phyloP scores from a whole-genome alignment of 140 eudicot species.

The Anethum foeniculum region DNA sequence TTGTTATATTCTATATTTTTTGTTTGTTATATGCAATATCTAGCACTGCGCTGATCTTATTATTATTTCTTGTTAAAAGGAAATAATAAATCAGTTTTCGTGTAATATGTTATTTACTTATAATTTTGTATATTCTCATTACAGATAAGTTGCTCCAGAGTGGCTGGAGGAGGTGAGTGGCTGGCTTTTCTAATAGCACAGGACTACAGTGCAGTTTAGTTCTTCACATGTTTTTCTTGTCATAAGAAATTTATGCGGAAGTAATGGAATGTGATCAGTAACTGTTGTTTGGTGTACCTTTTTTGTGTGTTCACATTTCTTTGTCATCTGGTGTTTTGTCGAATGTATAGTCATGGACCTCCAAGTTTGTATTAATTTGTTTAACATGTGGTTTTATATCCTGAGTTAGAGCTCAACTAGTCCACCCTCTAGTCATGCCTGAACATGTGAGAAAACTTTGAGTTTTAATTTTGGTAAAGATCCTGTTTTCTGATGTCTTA shows the following conservation, averaged over 20 bases:
- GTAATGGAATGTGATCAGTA: conserved; percentile 24
- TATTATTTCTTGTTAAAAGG: neutral
- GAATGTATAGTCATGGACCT: conserved; percentile 55
- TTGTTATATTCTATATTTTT: neutral
- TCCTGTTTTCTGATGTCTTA: neutral
- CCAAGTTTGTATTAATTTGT: conserved; percentile 27
- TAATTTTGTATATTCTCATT: conserved; percentile 17
- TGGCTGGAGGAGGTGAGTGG: conserved; percentile 75
- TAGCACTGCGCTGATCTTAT: neutral
- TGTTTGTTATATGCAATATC: neutral
- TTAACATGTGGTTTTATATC: conserved; percentile 21
- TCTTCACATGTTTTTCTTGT: conserved; percentile 18
- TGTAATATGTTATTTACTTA: neutral
- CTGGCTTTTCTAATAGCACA: conserved; percentile 12
- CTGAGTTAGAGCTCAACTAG: conserved; percentile 15
- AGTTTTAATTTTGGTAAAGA: neutral
- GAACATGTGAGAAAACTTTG: conserved; percentile 9
- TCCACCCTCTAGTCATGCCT: conserved; percentile 15
- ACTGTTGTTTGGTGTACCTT: conserved; percentile 31
- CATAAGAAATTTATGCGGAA: conserved; percentile 27
- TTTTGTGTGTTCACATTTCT: conserved; percentile 11
- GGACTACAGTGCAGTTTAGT: conserved; percentile 11
- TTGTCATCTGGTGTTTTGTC: conserved; percentile 21
- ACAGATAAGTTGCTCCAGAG: conserved; percentile 53
- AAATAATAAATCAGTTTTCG: neutral